Evolutionary conservation across 2,329 filamentous ascomycete species (phyloP).

Genomic region (Ophiostoma himal-ulmi): DNA sequence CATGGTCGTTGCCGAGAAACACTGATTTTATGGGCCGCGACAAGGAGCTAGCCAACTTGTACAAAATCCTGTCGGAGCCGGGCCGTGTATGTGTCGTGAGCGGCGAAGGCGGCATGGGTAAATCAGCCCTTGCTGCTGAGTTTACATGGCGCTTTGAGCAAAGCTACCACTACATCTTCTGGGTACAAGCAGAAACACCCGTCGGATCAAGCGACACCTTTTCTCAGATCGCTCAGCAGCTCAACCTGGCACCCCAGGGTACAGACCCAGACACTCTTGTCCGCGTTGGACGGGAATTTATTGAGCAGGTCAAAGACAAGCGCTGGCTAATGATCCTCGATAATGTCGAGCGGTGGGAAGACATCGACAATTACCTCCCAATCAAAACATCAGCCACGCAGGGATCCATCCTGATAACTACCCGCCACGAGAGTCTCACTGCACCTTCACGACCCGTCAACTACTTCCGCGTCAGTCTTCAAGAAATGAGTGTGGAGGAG

Average conservation of each 20-base stretch:
- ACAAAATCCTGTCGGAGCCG: conserved; percentile 24
- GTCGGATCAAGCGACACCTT: conserved; percentile 25
- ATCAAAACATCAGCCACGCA: conserved; percentile 23
- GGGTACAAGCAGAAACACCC: conserved; percentile 29
- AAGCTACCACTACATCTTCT: conserved; percentile 24
- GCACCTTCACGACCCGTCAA: conserved; percentile 25
- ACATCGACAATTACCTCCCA: conserved; percentile 25
- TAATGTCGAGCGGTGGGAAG: conserved; percentile 25
- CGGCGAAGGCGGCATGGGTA: conserved; percentile 25
- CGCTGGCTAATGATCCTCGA: conserved; percentile 27
- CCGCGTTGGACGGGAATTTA: conserved; percentile 22
- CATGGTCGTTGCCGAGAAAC: background rate
- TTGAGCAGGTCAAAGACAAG: conserved; percentile 21
- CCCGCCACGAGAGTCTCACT: conserved; percentile 23
- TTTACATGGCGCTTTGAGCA: conserved; percentile 25
- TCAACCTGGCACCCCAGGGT: conserved; percentile 22
- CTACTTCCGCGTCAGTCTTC: conserved; percentile 18
- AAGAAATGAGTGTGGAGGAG: background rate
- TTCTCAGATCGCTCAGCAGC: conserved; percentile 25
- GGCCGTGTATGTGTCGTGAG: conserved; percentile 26
- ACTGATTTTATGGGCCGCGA: conserved; percentile 23
- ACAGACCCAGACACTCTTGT: conserved; percentile 25
- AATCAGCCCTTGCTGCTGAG: conserved; percentile 29
- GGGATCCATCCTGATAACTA: conserved; percentile 24
- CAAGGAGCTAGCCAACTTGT: conserved; percentile 19